A percentile compares a stretch with the other conserved stretches of the same genome.
phyloP scores from a whole-genome alignment of 1,284 basidiomycete genomes.

The Ceratobasidium sp. region DNA sequence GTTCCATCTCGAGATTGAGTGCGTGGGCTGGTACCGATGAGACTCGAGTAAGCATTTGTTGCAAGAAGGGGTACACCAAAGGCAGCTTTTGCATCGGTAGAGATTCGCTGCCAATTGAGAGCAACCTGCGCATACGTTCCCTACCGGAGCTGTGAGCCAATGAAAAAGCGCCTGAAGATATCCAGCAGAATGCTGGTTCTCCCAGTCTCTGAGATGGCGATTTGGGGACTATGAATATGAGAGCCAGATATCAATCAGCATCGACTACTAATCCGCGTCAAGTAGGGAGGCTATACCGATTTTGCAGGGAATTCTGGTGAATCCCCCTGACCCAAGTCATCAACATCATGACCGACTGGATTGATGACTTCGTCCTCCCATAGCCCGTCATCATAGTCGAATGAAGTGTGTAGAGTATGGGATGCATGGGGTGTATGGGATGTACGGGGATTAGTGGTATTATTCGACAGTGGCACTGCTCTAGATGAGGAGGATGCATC shows the following conservation, averaged over 20 bases:
- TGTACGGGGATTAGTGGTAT: too few relatives aligned
- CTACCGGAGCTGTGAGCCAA: background rate
- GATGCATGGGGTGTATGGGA: too few relatives aligned
- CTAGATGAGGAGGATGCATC: too few relatives aligned
- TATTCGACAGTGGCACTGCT: too few relatives aligned
- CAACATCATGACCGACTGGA: too few relatives aligned
- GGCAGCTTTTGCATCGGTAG: background rate
- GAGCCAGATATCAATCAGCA: too few relatives aligned
- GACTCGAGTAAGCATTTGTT: background rate
- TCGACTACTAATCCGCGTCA: too few relatives aligned
- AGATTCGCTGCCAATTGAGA: background rate
- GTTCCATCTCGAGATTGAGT: background rate
- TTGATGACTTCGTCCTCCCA: too few relatives aligned
- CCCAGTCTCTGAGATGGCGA: background rate
- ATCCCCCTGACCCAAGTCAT: background rate
- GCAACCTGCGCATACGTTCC: background rate
- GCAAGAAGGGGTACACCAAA: background rate
- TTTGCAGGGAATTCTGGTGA: too few relatives aligned
- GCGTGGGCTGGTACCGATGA: slow-evolving; percentile 1
- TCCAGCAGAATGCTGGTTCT: background rate
- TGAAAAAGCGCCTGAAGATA: background rate
- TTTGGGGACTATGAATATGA: background rate
- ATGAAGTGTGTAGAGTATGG: too few relatives aligned
- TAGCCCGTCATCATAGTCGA: too few relatives aligned
- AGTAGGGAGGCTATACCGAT: too few relatives aligned